Conservation (phyloP, 768 basidiomycete genomes). For the Mycena pura region DNA sequence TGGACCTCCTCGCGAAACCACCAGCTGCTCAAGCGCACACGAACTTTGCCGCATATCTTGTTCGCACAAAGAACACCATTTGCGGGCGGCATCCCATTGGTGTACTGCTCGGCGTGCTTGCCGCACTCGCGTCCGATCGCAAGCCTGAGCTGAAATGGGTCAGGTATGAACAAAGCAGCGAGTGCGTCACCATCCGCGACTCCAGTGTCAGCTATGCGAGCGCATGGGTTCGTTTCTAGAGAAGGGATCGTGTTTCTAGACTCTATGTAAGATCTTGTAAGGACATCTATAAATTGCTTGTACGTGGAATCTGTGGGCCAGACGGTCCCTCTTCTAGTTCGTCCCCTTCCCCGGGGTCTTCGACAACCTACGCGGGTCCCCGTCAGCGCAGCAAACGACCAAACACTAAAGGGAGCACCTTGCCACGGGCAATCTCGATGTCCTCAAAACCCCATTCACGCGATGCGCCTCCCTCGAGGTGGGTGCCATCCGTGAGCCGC, state of each 20-base stretch:
- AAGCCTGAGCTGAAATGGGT: constrained; percentile 72
- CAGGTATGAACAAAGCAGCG: constrained; percentile 91
- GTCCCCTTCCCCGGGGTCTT: constrained; percentile 73
- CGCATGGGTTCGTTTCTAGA: constrained; percentile 74
- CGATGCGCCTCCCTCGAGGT: constrained; percentile 62
- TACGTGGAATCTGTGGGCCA: constrained; percentile 55
- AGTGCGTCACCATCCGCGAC: constrained; percentile 69
- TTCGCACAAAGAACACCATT: constrained; percentile 89
- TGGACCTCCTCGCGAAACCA: constrained; percentile 70
- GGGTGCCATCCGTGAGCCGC: constrained; percentile 59
- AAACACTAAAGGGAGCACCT: constrained; percentile 45
- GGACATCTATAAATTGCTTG: constrained; percentile 46
- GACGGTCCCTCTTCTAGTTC: constrained; percentile 62
- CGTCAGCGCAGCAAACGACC: constrained; percentile 1
- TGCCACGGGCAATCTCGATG: constrained; percentile 63
- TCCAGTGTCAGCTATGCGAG: constrained; percentile 98
- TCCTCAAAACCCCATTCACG: constrained; percentile 88
- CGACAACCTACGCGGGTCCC: constrained; percentile 59
- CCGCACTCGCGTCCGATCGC: constrained; percentile 56
- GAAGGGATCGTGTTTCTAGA: background rate
- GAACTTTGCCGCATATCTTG: constrained; percentile 71
- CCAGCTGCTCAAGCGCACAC: constrained; percentile 63
- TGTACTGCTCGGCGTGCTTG: constrained; percentile 82
- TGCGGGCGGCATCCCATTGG: constrained; percentile 97
- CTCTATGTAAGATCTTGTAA: background rate